Evolutionary conservation across 345 rosid genomes (phyloP), one percentile per base, ranked within the genome.

Genomic region (Cardamine chenopodiifolia): DNA sequence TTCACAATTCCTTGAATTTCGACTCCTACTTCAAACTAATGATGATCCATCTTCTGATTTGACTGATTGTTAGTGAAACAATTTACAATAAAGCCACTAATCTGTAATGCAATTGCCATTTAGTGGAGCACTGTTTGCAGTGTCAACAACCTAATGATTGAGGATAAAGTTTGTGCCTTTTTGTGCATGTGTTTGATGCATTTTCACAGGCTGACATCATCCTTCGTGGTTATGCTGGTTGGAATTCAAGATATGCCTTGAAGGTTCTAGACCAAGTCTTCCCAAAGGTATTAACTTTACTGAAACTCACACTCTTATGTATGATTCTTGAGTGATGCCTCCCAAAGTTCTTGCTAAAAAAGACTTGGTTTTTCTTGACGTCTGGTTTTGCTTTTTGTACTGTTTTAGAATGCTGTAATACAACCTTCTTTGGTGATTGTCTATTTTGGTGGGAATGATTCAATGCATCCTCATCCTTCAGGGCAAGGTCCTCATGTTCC

Each of bases 371-470:
- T 52, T 37, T 26, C 12, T 48, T 74, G 66, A 34, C 39, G 19
- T 56, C 0, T 62, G 14, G n/a, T 54, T 62, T 37, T 66, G 17
- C 5, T 28, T 31, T 48, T 11, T 35, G 47, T 48, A 6, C 8
- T 60, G 13, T 59, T 14, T 40, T 75, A 94, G 98, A 86, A 86
- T 74, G 90, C 88, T 80, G 56, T 66, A 8, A 65, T 72, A 40
- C 97, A 91, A 67, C 98, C 98, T 49, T 80, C 93, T 5, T 75
- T 94, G 83, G 96, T 94, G 72, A 86, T 94, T 40, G 93, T 94
- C 29, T 94, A 94, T 80, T 91, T 94, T 31, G 97, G 98, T 62
- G 98, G 98, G 48, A 94, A 94, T 42, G 98, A 94, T 77, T 91
- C 98, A 25, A 66, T 66, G 84, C 78, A 54, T 25, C 86, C 95